phyloP scores from a whole-genome alignment of 2,329 filamentous ascomycete genomes.

The Colletotrichum tabaci region DNA sequence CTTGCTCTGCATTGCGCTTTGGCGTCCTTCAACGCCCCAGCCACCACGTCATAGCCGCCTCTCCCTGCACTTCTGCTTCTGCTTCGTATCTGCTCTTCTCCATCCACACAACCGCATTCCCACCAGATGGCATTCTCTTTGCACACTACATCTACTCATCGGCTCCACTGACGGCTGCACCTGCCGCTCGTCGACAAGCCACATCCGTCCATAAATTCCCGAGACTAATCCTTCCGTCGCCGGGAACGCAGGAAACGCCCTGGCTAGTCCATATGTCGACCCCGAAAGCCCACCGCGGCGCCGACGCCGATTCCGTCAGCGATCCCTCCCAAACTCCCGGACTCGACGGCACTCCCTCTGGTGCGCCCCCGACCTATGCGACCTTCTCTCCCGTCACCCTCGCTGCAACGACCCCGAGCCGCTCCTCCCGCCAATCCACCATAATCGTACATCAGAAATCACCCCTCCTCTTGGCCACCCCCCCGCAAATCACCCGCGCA shows the following conservation, averaged over 20 bases:
- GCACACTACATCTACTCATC: background rate
- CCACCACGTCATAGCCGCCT: constrained; percentile 36
- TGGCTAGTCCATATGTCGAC: constrained; percentile 70
- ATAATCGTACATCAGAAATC: constrained; percentile 98
- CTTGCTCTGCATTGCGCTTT: constrained; percentile 17
- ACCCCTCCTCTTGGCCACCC: constrained; percentile 91
- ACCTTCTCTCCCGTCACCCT: constrained; percentile 90
- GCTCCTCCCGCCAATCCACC: constrained; percentile 81
- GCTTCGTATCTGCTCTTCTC: background rate
- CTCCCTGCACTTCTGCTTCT: background rate
- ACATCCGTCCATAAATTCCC: background rate
- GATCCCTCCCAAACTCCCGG: constrained; percentile 51
- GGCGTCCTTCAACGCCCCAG: constrained; percentile 36
- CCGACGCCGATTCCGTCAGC: constrained; percentile 49
- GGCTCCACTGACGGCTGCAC: constrained; percentile 13
- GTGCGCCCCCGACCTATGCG: constrained; percentile 81
- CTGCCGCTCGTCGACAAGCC: background rate
- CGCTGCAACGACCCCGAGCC: constrained; percentile 74
- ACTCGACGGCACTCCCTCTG: constrained; percentile 54
- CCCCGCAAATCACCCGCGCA: constrained; percentile 93
- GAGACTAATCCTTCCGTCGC: constrained; percentile 43
- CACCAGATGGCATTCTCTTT: constrained; percentile 9
- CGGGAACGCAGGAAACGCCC: constrained; percentile 56
- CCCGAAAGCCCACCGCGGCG: constrained; percentile 58
- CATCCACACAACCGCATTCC: background rate